Conservation (phyloP, 305 asterid genomes). For the Solanum aculeatissimum region DNA sequence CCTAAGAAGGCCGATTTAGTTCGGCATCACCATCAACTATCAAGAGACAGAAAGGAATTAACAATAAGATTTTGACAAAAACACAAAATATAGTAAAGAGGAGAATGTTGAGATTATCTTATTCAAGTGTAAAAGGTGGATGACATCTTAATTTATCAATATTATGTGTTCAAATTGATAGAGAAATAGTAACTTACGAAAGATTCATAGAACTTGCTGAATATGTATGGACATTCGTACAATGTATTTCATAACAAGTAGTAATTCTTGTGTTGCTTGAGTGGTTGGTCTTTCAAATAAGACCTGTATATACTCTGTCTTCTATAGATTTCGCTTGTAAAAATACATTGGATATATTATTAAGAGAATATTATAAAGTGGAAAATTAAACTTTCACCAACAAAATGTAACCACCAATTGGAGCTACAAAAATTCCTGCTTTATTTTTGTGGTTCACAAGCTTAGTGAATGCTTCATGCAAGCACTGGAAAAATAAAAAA, state of each 20-base stretch:
- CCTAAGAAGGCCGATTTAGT: background rate
- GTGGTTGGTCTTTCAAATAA: background rate
- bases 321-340: too few relatives aligned
- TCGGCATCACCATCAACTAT: background rate
- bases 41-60: background rate
- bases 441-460: background rate
- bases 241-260: background rate
- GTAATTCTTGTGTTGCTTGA: background rate
- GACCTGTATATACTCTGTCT: background rate
- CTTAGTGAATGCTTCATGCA: background rate
- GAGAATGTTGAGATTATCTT: background rate
- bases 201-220: background rate
- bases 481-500: background rate
- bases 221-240: background rate
- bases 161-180: background rate
- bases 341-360: too few relatives aligned
- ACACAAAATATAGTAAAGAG: background rate
- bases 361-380: too few relatives aligned
- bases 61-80: background rate
- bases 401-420: too few relatives aligned
- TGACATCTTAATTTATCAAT: background rate
- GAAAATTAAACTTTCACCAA: too few relatives aligned
- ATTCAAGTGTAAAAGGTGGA: background rate
- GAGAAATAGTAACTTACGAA: background rate
- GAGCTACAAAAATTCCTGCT: background rate